Conservation (phyloP, 2,329 filamentous ascomycete species). For the Alternaria infectoria region DNA sequence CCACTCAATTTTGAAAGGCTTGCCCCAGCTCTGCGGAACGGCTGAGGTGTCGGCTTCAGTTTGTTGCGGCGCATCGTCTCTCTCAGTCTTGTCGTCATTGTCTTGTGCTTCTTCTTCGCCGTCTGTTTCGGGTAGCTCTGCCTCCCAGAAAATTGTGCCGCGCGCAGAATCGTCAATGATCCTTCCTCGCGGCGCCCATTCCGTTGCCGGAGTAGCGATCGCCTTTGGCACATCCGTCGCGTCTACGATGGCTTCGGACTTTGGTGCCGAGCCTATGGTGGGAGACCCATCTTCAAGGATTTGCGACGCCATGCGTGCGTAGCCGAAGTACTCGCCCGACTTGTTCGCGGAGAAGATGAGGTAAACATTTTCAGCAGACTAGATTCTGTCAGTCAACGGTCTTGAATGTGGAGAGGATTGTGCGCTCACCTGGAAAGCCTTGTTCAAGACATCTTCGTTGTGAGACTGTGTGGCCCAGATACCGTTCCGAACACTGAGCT, state of each 20-base stretch:
- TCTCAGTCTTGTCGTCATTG: constrained; percentile 55
- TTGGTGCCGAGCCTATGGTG: constrained; percentile 61
- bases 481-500: constrained; percentile 83
- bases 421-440: constrained; percentile 74
- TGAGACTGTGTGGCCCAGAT: constrained; percentile 96
- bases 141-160: constrained; percentile 98
- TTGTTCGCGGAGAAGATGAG: constrained; percentile 97
- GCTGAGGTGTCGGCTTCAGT: constrained; percentile 48
- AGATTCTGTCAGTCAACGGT: constrained; percentile 20
- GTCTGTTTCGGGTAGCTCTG: constrained; percentile 66
- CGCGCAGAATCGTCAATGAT: constrained; percentile 92
- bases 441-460: constrained; percentile 84
- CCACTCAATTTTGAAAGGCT: constrained; percentile 92
- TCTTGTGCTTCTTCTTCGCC: constrained; percentile 52
- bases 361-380: constrained; percentile 85
- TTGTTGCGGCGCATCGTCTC: constrained; percentile 31
- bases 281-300: constrained; percentile 74
- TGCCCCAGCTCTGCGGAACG: constrained; percentile 75
- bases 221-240: constrained; percentile 76
- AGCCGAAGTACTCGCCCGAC: constrained; percentile 95
- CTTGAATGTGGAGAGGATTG: no score
- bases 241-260: constrained; percentile 60
- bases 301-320: constrained; percentile 84
- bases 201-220: constrained; percentile 78
- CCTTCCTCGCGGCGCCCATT: constrained; percentile 77